Evolutionary conservation across 2,329 filamentous ascomycete species (phyloP), one percentile per base, ranked within the genome.

Genomic region (Clarireedia homoeocarpa): DNA sequence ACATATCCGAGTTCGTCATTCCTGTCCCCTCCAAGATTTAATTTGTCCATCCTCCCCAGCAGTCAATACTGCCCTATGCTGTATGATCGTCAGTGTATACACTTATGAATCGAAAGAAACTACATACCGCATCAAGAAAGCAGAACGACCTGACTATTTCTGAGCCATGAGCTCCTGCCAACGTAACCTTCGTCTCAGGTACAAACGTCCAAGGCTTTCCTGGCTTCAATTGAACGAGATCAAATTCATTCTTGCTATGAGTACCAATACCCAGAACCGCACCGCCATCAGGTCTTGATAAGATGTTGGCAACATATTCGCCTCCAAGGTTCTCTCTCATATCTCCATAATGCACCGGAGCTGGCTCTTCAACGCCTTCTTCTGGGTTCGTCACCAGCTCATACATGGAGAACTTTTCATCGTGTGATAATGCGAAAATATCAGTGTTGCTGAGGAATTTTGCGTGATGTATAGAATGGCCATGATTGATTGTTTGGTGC

Each of bases 401-500:
- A 68, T 91, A 90, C 56, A 91, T 77, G 17, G 86, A 84, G 60
- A 91, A 80, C 57, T 82, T 84, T 73, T 94, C 89, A 67, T 92
- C 89, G 57, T 90, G 87, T 0, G 86, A 89, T 9, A 91, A 72
- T 4, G 86, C 86, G 61, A 83, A 89, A 34, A 91, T 79, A 65
- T 86, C 80, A 5, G 78, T 78, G 15, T 74, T 71, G 55, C 75
- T 81, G 54, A 92, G 74, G 72, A 91, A 91, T 5, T 83, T 85
- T 14, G 88, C 84, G 62, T 82, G 85, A 69, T 90, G 87, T 61
- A 92, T 81, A 0, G 87, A 89, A 36, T 84, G 82, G 39, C 81
- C 79, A 67, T 89, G 86, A 70, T 92, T 92, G 69, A 91, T 84
- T 12, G 89, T 88, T 71, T 90, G 86, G 57, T 87, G 75, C 20